Percentiles rank a stretch among this genome's conserved stretches.
Conservation (phyloP, 345 rosid species). For the Syzygium grande region DNA sequence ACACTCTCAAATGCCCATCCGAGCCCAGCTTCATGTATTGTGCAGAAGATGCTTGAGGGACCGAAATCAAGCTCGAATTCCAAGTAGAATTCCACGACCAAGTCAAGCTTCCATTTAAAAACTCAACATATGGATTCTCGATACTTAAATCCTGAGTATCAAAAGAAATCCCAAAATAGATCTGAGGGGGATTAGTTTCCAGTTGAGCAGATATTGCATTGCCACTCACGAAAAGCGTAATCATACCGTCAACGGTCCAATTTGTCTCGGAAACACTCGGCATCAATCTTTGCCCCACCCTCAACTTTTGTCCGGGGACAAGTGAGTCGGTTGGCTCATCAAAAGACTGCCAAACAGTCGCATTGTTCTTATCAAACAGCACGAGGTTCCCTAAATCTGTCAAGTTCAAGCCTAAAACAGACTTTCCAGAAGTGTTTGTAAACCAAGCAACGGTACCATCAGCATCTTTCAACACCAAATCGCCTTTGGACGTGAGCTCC, state of each 20-base stretch:
- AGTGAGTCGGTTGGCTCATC: not conserved
- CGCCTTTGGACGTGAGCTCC: not conserved
- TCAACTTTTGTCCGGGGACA: too few species aligned
- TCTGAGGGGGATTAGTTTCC: slow-evolving; percentile 1
- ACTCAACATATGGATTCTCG: not conserved
- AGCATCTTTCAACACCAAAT: not conserved
- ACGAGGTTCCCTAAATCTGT: not conserved
- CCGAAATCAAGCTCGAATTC: not conserved
- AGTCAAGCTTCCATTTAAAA: not conserved
- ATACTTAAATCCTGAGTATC: too few species aligned
- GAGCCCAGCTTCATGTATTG: not conserved
- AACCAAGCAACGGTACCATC: too few species aligned
- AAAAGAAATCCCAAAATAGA: too few species aligned
- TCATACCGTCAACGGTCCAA: not conserved
- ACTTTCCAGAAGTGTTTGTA: too few species aligned
- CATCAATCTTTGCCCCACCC: too few species aligned
- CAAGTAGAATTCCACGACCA: not conserved
- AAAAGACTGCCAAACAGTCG: not conserved
- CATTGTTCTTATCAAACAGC: too few species aligned
- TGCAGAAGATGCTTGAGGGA: too few species aligned
- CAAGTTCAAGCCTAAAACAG: too few species aligned
- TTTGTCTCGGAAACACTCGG: not conserved
- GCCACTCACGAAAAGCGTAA: slow-evolving; percentile 1
- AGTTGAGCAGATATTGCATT: slow-evolving; percentile 2
- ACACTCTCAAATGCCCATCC: not conserved